These are phyloP conservation scores for Lignosus rhinocerotis DNA, from an alignment of 1,284 basidiomycete genomes.

Conservation along the genomic window DNA sequence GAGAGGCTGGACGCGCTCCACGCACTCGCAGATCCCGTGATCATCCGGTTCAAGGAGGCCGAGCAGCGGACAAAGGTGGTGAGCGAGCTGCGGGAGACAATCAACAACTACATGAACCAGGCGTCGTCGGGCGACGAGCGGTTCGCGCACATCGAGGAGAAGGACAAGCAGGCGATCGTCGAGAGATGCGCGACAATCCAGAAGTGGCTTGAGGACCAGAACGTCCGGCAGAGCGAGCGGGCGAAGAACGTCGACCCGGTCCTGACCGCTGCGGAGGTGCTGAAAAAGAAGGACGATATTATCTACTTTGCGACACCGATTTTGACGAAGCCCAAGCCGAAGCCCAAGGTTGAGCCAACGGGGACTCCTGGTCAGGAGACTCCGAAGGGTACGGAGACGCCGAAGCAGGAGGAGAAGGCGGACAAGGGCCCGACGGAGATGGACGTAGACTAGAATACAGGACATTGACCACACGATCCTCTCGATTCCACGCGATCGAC, in stretches of 20 bases:
- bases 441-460: background rate
- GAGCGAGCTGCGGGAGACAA: constrained; percentile 77
- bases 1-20: constrained; percentile 78
- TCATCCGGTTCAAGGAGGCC: constrained; percentile 75
- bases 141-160: constrained; percentile 84
- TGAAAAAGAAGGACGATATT: constrained; percentile 87
- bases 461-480: background rate
- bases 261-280: constrained; percentile 76
- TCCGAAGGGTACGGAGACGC: constrained; percentile 63
- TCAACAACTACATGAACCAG: constrained; percentile 81
- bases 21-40: constrained; percentile 81
- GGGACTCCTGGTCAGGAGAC: constrained; percentile 50
- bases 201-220: constrained; percentile 93
- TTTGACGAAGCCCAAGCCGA: constrained; percentile 87
- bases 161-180: constrained; percentile 82
- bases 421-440: constrained; percentile 40
- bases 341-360: constrained; percentile 58
- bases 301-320: constrained; percentile 84
- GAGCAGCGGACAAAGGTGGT: constrained; percentile 79
- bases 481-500: background rate
- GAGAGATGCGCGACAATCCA: constrained; percentile 81
- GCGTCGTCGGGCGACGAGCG: constrained; percentile 83
- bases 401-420: constrained; percentile 47
- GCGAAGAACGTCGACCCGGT: constrained; percentile 87
- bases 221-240: constrained; percentile 80